These are phyloP conservation scores for Suillus occidentalis DNA, from an alignment of 768 basidiomycete species.

Conservation along the genomic window DNA sequence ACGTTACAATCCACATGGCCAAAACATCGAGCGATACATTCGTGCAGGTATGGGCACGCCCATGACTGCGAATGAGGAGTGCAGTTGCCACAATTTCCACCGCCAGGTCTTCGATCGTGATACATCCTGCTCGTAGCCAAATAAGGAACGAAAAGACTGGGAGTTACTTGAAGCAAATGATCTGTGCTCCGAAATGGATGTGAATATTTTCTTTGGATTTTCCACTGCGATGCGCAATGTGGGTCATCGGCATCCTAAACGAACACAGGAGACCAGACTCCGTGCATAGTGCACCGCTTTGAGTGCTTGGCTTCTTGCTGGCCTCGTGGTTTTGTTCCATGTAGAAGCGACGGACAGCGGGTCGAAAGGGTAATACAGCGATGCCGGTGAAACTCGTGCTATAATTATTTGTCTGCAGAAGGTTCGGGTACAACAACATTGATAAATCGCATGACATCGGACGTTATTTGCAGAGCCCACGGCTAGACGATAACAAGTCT, in stretches of 20 bases:
- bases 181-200: neutral
- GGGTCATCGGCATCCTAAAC: neutral
- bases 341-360: neutral
- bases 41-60: neutral
- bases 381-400: neutral
- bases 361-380: neutral
- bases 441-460: neutral
- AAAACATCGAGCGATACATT: neutral
- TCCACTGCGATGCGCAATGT: neutral
- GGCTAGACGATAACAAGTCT: neutral
- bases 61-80: too few species aligned
- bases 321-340: neutral
- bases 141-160: neutral
- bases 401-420: neutral
- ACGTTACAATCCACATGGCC: neutral
- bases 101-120: neutral
- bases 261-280: neutral
- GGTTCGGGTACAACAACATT: neutral
- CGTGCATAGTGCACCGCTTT: neutral
- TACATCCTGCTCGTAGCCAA: neutral
- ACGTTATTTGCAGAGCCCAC: neutral
- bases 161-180: neutral
- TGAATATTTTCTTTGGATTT: neutral
- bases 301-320: neutral
- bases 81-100: neutral